These are phyloP conservation scores for Amauroascus niger DNA, from an alignment of 2,329 filamentous ascomycete species.

Conservation along the genomic window DNA sequence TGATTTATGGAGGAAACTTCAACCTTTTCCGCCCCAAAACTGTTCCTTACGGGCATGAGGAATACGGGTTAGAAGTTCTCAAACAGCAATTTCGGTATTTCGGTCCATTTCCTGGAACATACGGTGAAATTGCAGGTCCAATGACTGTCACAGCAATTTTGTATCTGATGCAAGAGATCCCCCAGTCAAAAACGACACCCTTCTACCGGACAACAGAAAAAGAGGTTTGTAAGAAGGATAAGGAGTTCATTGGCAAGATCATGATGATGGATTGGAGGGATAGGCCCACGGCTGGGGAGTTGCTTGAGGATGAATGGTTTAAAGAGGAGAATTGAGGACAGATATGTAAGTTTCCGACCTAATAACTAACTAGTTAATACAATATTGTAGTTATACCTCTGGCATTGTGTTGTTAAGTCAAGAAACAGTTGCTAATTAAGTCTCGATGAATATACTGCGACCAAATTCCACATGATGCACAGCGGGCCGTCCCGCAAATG, in stretches of 20 bases:
- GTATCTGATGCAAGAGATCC: constrained; percentile 14
- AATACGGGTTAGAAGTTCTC: constrained; percentile 18
- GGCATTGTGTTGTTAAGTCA: too few species aligned
- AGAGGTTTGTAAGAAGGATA: constrained; percentile 11
- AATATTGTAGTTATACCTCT: too few species aligned
- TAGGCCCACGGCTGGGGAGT: constrained; percentile 1
- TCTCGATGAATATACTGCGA: too few species aligned
- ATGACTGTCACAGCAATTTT: constrained; percentile 12
- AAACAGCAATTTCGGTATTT: constrained; percentile 20
- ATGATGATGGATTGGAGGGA: constrained; percentile 12
- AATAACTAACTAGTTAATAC: too few species aligned
- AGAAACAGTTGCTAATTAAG: too few species aligned
- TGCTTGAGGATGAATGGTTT: constrained; percentile 5
- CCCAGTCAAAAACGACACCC: constrained; percentile 10
- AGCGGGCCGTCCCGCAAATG: too few species aligned
- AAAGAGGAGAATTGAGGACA: not conserved
- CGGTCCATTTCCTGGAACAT: constrained; percentile 18
- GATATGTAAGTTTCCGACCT: not conserved
- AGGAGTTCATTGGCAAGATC: constrained; percentile 15
- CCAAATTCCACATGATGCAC: too few species aligned
- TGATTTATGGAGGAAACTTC: too few species aligned
- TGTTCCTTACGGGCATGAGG: constrained; percentile 19
- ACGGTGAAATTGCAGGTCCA: constrained; percentile 11
- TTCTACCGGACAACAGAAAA: constrained; percentile 12
- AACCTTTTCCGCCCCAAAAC: constrained; percentile 15